Percentiles rank a stretch among this genome's conserved stretches.
phyloP scores from a whole-genome alignment of 495 filamentous ascomycete genomes.

The Parathielavia appendiculata region DNA sequence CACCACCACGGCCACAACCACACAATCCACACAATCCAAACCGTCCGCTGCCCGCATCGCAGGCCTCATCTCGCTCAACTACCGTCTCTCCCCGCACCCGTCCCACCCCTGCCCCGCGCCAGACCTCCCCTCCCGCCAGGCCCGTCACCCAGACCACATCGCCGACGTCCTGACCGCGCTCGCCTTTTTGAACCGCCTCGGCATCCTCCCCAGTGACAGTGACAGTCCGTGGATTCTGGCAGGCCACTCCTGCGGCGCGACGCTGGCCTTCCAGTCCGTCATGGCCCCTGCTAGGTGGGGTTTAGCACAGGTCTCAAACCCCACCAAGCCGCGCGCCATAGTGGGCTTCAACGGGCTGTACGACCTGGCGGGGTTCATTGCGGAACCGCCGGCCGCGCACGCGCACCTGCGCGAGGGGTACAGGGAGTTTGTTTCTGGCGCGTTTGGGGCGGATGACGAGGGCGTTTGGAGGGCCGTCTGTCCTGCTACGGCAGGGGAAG shows the following conservation, averaged over 20 bases:
- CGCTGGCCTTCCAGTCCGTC: constrained; percentile 63
- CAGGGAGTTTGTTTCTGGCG: constrained; percentile 52
- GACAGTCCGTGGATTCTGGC: constrained; percentile 48
- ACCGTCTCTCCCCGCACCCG: constrained; percentile 74
- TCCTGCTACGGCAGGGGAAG: constrained; percentile 34
- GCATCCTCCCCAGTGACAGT: constrained; percentile 7
- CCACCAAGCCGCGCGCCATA: constrained; percentile 25
- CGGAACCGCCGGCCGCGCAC: constrained; percentile 22
- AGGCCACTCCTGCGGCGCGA: constrained; percentile 74
- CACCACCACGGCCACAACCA: neutral
- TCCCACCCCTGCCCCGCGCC: constrained; percentile 32
- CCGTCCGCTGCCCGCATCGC: constrained; percentile 33
- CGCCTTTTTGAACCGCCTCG: constrained; percentile 50
- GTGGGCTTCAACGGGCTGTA: constrained; percentile 59
- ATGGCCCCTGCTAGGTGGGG: constrained; percentile 40
- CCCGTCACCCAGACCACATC: constrained; percentile 68
- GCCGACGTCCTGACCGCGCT: constrained; percentile 62
- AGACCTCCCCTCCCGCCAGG: constrained; percentile 33
- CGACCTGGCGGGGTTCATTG: constrained; percentile 50
- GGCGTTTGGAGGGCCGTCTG: constrained; percentile 49
- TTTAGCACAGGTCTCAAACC: neutral
- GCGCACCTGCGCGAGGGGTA: constrained; percentile 51
- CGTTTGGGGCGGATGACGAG: constrained; percentile 55
- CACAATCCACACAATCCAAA: constrained; percentile 7
- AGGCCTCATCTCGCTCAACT: constrained; percentile 68